phyloP scores from a whole-genome alignment of 2,329 filamentous ascomycete genomes.

The Ophiocordyceps sinensis region DNA sequence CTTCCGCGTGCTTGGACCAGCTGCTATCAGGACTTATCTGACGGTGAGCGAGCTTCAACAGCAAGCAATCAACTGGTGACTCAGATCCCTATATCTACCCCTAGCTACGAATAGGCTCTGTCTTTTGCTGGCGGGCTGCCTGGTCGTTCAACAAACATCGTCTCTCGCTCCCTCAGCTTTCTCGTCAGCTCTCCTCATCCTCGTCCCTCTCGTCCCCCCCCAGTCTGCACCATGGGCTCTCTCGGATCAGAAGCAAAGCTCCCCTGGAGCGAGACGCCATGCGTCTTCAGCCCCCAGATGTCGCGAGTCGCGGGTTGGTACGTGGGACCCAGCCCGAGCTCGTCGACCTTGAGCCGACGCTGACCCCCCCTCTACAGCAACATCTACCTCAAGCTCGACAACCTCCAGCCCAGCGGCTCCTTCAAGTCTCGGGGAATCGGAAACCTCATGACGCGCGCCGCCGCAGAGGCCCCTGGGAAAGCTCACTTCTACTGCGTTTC shows the following conservation, averaged over 20 bases:
- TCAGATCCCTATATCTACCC: too few relatives aligned
- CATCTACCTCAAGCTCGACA: conserved; percentile 76
- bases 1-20: too few relatives aligned
- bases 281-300: conserved; percentile 50
- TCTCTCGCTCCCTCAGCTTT: neutral
- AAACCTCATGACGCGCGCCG: conserved; percentile 42
- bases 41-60: too few relatives aligned
- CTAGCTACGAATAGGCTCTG: too few relatives aligned
- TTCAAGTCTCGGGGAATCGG: conserved; percentile 77
- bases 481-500: conserved; percentile 67
- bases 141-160: too few relatives aligned
- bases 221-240: conserved; percentile 22
- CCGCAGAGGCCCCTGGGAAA: conserved; percentile 15
- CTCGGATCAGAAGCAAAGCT: conserved; percentile 21
- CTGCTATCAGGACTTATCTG: too few relatives aligned
- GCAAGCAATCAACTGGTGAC: too few relatives aligned
- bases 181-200: neutral
- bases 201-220: neutral
- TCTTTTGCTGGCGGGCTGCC: too few relatives aligned
- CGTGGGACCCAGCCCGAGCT: conserved; percentile 10
- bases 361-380: conserved; percentile 29
- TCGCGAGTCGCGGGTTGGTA: conserved; percentile 62
- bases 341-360: neutral
- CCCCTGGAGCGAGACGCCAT: conserved; percentile 60
- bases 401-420: conserved; percentile 69